Evolutionary conservation across 495 filamentous ascomycete species (phyloP).

Genomic region (Aspergillus avenaceus): DNA sequence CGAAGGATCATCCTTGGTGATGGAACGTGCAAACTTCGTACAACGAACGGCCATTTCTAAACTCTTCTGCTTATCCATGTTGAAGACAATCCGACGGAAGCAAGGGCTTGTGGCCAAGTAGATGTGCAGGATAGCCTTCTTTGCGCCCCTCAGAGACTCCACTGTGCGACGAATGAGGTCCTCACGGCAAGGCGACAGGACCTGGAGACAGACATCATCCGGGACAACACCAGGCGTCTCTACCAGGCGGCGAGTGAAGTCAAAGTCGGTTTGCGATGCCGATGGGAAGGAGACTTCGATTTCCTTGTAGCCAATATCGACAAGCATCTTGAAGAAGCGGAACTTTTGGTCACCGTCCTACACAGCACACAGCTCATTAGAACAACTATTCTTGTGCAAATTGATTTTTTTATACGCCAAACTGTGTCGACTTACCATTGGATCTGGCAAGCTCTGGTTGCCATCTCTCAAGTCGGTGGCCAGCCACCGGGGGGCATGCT

Average conservation of each 20-base stretch:
- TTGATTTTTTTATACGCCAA: neutral
- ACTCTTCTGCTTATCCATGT: constrained; percentile 76
- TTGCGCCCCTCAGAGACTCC: constrained; percentile 80
- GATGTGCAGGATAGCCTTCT: constrained; percentile 95
- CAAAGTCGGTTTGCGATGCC: constrained; percentile 89
- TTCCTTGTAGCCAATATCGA: constrained; percentile 93
- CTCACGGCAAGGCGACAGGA: constrained; percentile 87
- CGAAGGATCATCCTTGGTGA: constrained; percentile 91
- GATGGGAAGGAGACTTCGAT: constrained; percentile 97
- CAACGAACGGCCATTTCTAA: constrained; percentile 81
- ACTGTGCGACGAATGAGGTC: constrained; percentile 91
- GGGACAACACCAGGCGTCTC: constrained; percentile 83
- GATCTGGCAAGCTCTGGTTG: constrained; percentile 83
- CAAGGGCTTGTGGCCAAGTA: constrained; percentile 94
- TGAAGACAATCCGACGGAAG: constrained; percentile 87
- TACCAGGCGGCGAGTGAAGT: constrained; percentile 86
- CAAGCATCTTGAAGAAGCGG: constrained; percentile 91
- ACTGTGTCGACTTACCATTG: constrained; percentile 62
- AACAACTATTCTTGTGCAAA: neutral
- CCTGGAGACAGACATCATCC: constrained; percentile 93
- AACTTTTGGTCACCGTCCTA: constrained; percentile 93
- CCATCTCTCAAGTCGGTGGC: constrained; percentile 83
- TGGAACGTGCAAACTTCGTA: constrained; percentile 77
- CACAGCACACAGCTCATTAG: constrained; percentile 1
- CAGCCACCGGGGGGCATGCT: constrained; percentile 80